Percentiles rank a stretch among this genome's conserved stretches.
phyloP scores from a whole-genome alignment of 176 grass and related monocot genomes.

The Hyparrhenia diplandra region DNA sequence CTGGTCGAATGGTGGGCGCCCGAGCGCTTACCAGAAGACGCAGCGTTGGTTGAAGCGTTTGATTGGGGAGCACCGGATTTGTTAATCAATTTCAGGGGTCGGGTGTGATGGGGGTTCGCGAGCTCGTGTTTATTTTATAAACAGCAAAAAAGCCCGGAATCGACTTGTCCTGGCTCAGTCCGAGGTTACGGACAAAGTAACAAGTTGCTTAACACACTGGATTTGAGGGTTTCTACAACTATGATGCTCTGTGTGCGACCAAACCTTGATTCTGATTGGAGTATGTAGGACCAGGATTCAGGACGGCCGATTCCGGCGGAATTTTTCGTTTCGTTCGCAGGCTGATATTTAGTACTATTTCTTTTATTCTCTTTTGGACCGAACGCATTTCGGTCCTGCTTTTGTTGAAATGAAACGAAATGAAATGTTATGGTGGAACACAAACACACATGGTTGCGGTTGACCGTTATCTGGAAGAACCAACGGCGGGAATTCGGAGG shows the following conservation, averaged over 20 bases:
- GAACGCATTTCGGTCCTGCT: neutral
- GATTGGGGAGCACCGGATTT: neutral
- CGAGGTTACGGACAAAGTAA: conserved; percentile 6
- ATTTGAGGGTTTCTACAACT: conserved; percentile 4
- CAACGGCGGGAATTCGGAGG: neutral
- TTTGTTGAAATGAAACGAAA: neutral
- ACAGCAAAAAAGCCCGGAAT: neutral
- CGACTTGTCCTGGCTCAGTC: neutral
- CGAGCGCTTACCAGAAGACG: conserved; percentile 32
- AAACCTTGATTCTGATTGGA: neutral
- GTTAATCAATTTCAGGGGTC: neutral
- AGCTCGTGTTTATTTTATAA: conserved; percentile 11
- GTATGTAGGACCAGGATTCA: neutral
- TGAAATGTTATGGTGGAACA: neutral
- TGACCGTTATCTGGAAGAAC: neutral
- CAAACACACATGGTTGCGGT: neutral
- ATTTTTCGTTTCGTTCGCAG: neutral
- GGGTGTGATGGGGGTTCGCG: neutral
- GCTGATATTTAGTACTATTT: neutral
- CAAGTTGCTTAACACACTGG: neutral
- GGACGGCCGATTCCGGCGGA: neutral
- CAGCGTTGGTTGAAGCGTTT: neutral
- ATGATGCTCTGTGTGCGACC: neutral
- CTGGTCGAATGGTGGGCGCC: neutral
- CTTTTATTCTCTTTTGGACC: neutral